These are phyloP conservation scores for Chalciporus sp. DNA, from an alignment of 1,284 basidiomycete genomes.

Conservation along the genomic window DNA sequence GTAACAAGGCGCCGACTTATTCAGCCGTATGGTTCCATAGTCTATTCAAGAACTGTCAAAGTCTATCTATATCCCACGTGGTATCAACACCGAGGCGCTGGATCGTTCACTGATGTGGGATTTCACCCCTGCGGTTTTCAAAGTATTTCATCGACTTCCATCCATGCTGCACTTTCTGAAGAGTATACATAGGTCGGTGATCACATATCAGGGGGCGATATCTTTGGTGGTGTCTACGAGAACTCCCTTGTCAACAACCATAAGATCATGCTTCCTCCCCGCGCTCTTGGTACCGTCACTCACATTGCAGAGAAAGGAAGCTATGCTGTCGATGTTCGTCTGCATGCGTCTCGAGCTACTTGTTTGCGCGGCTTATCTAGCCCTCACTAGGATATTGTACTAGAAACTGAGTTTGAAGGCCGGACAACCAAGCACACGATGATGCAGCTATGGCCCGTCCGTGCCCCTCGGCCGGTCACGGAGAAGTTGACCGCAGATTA, in stretches of 20 bases:
- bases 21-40: conserved; percentile 44
- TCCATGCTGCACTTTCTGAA: conserved; percentile 16
- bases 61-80: conserved; percentile 98
- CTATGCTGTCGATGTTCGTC: conserved; percentile 85
- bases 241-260: conserved; percentile 97
- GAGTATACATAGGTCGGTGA: conserved; percentile 74
- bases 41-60: conserved; percentile 95
- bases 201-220: conserved; percentile 95
- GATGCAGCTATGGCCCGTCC: conserved; percentile 99
- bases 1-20: conserved; percentile 12
- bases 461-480: conserved; percentile 92
- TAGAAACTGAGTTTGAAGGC: conserved; percentile 98
- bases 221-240: conserved; percentile 95
- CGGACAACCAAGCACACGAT: conserved; percentile 93
- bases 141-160: conserved; percentile 44
- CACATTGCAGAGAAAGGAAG: conserved; percentile 93
- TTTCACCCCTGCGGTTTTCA: conserved; percentile 86
- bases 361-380: conserved; percentile 2
- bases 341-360: conserved; percentile 2
- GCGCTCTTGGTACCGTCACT: conserved; percentile 94
- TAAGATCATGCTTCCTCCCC: conserved; percentile 95
- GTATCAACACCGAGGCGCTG: conserved; percentile 96
- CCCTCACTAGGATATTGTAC: conserved; percentile 77
- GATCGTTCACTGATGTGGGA: conserved; percentile 93
- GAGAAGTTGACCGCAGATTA: conserved; percentile 94